Percentiles rank a stretch among this genome's conserved stretches.
Evolutionary conservation across 2,329 filamentous ascomycete species (phyloP).

Genomic region (Orbilia ellipsospora): DNA sequence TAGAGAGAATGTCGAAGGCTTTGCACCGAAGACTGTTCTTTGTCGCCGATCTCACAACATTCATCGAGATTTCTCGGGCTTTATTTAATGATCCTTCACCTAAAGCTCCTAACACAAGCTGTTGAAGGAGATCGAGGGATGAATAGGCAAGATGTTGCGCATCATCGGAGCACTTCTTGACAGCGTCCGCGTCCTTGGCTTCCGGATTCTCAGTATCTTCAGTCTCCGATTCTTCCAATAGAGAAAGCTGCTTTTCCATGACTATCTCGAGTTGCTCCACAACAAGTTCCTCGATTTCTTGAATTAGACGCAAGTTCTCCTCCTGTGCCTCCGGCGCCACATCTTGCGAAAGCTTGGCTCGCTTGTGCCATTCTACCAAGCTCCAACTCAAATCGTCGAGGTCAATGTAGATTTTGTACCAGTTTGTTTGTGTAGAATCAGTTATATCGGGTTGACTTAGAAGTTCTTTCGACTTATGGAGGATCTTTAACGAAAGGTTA

Average conservation of each 20-base stretch:
- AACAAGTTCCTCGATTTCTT: conserved; percentile 53
- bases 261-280: conserved; percentile 53
- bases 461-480: conserved; percentile 50
- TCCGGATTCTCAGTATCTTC: conserved; percentile 59
- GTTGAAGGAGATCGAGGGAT: conserved; percentile 54
- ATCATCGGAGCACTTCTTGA: conserved; percentile 46
- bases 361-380: conserved; percentile 53
- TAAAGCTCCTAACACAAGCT: conserved; percentile 48
- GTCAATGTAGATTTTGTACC: conserved; percentile 55
- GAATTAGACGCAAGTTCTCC: conserved; percentile 41
- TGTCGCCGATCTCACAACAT: conserved; percentile 52
- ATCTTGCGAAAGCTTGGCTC: conserved; percentile 47
- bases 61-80: conserved; percentile 53
- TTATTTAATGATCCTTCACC: conserved; percentile 44
- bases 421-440: conserved; percentile 50
- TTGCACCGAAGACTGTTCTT: conserved; percentile 52
- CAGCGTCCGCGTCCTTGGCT: conserved; percentile 41
- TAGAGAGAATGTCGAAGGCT: conserved; percentile 54
- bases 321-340: conserved; percentile 48
- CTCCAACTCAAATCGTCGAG: conserved; percentile 53
- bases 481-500: conserved; percentile 38
- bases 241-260: conserved; percentile 44
- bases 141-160: conserved; percentile 54
- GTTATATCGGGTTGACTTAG: conserved; percentile 52
- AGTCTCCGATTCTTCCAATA: conserved; percentile 44